Percentiles rank a stretch among this genome's conserved stretches.
phyloP scores from a whole-genome alignment of 768 basidiomycete genomes.

The Coprinopsis cinerea region DNA sequence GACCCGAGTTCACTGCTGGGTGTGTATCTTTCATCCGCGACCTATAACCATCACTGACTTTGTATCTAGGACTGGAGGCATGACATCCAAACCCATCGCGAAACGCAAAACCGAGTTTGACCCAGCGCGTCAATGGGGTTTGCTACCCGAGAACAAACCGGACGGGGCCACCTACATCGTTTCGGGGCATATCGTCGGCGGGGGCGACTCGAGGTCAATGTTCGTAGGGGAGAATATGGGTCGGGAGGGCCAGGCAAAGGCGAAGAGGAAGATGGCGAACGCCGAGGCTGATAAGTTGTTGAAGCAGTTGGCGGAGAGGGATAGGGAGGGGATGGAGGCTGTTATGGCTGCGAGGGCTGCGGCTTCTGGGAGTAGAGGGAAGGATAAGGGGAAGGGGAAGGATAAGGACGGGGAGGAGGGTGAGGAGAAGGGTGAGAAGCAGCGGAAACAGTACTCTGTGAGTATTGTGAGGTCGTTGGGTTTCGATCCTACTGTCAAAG shows the following conservation, averaged over 20 bases:
- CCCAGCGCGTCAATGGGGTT: constrained; percentile 68
- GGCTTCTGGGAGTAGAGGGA: constrained; percentile 15
- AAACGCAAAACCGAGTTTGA: constrained; percentile 58
- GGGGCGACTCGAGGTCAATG: constrained; percentile 34
- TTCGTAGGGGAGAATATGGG: constrained; percentile 69
- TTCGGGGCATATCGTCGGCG: constrained; percentile 69
- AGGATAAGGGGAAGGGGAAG: constrained; percentile 15
- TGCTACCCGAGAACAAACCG: constrained; percentile 45
- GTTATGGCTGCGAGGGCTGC: constrained; percentile 57
- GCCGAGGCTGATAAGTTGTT: constrained; percentile 59
- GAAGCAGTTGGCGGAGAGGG: constrained; percentile 53
- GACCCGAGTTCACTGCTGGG: constrained; percentile 86
- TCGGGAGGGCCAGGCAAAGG: constrained; percentile 72
- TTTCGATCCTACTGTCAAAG: constrained; percentile 68
- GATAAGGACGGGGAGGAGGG: constrained; percentile 17
- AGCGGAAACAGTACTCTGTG: constrained; percentile 49
- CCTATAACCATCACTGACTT: constrained; percentile 1
- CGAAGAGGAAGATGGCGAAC: constrained; percentile 53
- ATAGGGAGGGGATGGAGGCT: constrained; percentile 62
- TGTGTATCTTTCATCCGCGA: constrained; percentile 29
- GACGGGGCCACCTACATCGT: constrained; percentile 68
- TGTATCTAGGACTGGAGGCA: constrained; percentile 60
- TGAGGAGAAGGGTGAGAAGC: constrained; percentile 7
- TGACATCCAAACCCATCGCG: constrained; percentile 45
- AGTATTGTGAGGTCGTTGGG: constrained; percentile 65